phyloP scores from a whole-genome alignment of 225 moss, liverwort and hornwort genomes.

The Takakia lepidozioides region DNA sequence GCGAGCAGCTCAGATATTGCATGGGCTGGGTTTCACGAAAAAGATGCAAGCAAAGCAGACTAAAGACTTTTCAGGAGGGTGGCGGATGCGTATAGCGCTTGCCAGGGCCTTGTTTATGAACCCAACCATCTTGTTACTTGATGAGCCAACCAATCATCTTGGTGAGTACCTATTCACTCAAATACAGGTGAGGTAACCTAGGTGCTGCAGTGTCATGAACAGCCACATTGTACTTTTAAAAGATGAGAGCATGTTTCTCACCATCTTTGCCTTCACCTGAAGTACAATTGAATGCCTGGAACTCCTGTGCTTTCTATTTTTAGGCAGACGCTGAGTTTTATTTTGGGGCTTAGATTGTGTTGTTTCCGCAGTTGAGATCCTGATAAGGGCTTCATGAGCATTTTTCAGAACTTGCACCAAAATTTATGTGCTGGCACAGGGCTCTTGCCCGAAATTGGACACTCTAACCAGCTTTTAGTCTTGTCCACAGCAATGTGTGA shows the following conservation, averaged over 20 bases:
- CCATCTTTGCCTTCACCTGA: not conserved
- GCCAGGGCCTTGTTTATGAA: slow-evolving; percentile 96
- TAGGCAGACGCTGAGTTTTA: too few relatives aligned
- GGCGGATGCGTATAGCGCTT: slow-evolving; percentile 93
- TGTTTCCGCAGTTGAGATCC: too few relatives aligned
- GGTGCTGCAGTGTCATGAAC: too few relatives aligned
- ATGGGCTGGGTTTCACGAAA: slow-evolving; percentile 84
- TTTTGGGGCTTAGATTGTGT: too few relatives aligned
- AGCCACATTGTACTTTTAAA: too few relatives aligned
- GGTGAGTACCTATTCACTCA: slow-evolving; percentile 30
- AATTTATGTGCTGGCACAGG: not conserved
- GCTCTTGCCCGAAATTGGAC: too few relatives aligned
- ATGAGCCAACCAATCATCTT: slow-evolving; percentile 97
- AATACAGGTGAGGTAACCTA: not conserved
- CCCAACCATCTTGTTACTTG: slow-evolving; percentile 85
- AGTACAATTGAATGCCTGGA: not conserved
- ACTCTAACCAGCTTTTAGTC: not conserved
- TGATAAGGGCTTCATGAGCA: too few relatives aligned
- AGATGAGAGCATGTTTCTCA: too few relatives aligned
- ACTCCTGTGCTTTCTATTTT: not conserved
- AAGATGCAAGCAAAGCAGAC: slow-evolving; percentile 95
- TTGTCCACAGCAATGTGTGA: too few relatives aligned
- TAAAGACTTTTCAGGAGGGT: slow-evolving; percentile 90
- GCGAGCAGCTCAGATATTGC: slow-evolving; percentile 83
- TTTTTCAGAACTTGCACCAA: not conserved